Conservation (phyloP, 2,329 filamentous ascomycete species). For the Furcasterigmium sp. region DNA sequence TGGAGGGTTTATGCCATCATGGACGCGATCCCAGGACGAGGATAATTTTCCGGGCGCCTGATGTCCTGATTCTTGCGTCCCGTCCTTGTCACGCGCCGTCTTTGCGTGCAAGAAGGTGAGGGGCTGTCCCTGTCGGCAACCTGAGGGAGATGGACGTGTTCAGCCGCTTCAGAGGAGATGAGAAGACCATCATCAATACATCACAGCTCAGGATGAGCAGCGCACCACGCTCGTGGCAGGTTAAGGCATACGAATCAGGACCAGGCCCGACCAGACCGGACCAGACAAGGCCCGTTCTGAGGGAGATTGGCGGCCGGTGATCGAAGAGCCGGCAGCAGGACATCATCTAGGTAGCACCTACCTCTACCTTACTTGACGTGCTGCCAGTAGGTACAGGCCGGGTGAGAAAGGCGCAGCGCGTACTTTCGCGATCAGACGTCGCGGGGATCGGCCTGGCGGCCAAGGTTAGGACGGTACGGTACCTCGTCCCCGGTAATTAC, state of each 20-base stretch:
- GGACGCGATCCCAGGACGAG: slow-evolving; percentile 15
- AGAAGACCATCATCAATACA: too few relatives aligned
- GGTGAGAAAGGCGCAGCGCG: too few relatives aligned
- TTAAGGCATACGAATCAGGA: too few relatives aligned
- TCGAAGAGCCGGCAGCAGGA: neutral
- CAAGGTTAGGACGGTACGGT: too few relatives aligned
- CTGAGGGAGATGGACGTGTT: slow-evolving; percentile 1
- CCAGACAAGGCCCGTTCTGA: neutral
- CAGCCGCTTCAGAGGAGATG: neutral
- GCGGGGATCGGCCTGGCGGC: neutral
- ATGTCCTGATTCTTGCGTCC: too few relatives aligned
- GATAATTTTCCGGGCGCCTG: slow-evolving; percentile 32
- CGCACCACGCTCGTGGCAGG: too few relatives aligned
- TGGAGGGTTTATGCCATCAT: slow-evolving; percentile 25
- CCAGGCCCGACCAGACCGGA: neutral
- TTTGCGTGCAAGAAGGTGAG: too few relatives aligned
- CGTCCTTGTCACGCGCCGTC: too few relatives aligned
- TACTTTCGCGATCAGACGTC: slow-evolving; percentile 1
- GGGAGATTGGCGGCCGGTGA: neutral
- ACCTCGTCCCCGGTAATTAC: too few relatives aligned
- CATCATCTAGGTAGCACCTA: neutral
- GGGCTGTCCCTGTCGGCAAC: neutral
- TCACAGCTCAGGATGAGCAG: too few relatives aligned
- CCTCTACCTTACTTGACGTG: too few relatives aligned
- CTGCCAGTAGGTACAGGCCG: too few relatives aligned